Evolutionary conservation across 371 early-diverging fungal genomes (phyloP), one percentile per base, ranked within the genome.

Genomic region (Lichtheimia ornata): DNA sequence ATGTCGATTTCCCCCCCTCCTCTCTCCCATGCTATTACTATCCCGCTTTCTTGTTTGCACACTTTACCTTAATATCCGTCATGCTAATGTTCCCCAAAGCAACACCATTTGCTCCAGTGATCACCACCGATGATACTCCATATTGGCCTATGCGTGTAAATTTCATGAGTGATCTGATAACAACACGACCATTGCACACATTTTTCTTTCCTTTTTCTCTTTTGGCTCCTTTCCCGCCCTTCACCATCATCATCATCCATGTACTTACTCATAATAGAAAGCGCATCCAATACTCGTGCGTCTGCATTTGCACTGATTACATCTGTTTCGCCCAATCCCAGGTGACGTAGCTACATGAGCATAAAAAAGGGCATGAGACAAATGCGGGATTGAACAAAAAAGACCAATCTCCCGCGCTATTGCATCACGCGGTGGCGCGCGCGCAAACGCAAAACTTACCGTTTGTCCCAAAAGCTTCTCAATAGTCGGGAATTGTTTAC

Each of bases 71-170:
- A 57, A 89, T 83, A 70, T 89, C 90, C 18, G 90, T 78, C 79
- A 88, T 79, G 53, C 89, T 88, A 43, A 89, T 87, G 66, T 85
- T 88, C 11, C 90, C 90, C 15, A 88, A 53, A 9, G 89, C 74
- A n/a, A 82, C 66, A 12, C 85, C 85, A 65, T 77, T 79, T 44
- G 73, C 67, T 43, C 84, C 85, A 5, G 88, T 47, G 0, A 89
- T 82, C 0, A 88, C 86, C 17, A 88, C 74, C 4, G 89, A 88
- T 4, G 89, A 85, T 3, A 88, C 72, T 5, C 79, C 74, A 58
- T 87, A 66, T 43, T 79, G 75, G 55, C 78, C 86, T 86, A 45
- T 58, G 55, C 53, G 43, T 35, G 47, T 25, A 25, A 54, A 59
- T 20, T 28, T 28, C 11, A 35, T 35, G 11, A 35, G 35, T 35